Conservation (phyloP, 2,329 filamentous ascomycete species). For the Alternaria novae-zelandiae region DNA sequence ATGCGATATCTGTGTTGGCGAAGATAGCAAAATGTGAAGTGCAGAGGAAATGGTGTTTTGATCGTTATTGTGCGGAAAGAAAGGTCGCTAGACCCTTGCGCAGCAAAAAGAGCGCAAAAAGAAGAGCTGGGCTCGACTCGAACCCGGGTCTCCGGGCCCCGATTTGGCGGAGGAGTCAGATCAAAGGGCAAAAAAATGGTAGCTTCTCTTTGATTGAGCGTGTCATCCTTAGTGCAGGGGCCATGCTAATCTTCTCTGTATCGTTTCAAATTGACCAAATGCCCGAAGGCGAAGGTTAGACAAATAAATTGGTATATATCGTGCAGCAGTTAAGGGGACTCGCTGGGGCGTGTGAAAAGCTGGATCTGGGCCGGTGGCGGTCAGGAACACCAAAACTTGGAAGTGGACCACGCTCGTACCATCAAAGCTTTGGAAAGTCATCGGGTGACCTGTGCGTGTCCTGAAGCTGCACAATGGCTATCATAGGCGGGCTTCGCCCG, state of each 20-base stretch:
- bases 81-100: not conserved
- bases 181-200: slow-evolving; percentile 38
- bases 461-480: not conserved
- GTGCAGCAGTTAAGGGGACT: rapidly evolving
- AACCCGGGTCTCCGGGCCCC: not conserved
- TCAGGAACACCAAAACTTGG: not conserved
- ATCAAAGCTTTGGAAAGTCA: not conserved
- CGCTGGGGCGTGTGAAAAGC: not conserved
- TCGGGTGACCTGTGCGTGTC: not conserved
- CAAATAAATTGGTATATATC: not conserved
- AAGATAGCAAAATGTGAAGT: not conserved
- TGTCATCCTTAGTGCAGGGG: slow-evolving; percentile 91
- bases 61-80: not conserved
- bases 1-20: not conserved
- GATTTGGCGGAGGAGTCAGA: not conserved
- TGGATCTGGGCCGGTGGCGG: not conserved
- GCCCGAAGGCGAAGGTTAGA: slow-evolving; percentile 18
- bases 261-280: slow-evolving; percentile 41
- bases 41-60: not conserved
- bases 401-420: not conserved
- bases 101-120: not conserved
- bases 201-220: slow-evolving; percentile 47
- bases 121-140: not conserved
- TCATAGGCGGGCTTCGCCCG: not conserved
- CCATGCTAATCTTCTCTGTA: slow-evolving; percentile 55